Conservation (phyloP, 2,329 filamentous ascomycete genomes). For the Hirsutella minnesotensis region DNA sequence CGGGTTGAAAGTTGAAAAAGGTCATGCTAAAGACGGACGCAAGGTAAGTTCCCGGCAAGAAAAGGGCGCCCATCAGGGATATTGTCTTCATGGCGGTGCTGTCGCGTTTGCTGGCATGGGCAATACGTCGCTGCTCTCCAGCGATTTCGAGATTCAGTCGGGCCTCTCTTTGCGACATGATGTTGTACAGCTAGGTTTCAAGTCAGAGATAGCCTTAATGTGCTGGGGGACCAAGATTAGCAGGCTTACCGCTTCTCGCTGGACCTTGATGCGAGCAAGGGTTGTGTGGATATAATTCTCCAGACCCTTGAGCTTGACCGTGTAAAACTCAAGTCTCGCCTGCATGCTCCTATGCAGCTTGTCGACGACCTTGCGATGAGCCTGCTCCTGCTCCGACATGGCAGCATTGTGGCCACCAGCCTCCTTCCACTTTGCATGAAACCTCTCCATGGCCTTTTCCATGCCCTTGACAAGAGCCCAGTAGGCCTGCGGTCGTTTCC, state of each 20-base stretch:
- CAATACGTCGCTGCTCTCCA: constrained; percentile 45
- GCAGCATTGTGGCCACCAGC: constrained; percentile 6
- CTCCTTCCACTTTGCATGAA: constrained; percentile 17
- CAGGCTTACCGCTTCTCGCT: constrained; percentile 48
- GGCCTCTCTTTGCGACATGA: constrained; percentile 53
- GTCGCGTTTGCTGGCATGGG: constrained; percentile 48
- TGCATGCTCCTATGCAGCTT: constrained; percentile 40
- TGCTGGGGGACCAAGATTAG: constrained; percentile 4
- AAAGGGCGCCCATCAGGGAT: constrained; percentile 50
- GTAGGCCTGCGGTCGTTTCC: constrained; percentile 52
- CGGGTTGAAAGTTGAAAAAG: constrained; percentile 49
- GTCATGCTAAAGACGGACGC: constrained; percentile 55
- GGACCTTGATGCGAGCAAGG: constrained; percentile 47
- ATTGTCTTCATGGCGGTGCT: constrained; percentile 55
- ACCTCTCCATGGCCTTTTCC: constrained; percentile 33
- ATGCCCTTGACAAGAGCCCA: constrained; percentile 39
- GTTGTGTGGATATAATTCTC: constrained; percentile 53
- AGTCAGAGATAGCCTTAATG: background rate
- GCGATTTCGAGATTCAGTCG: constrained; percentile 53
- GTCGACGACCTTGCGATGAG: constrained; percentile 21
- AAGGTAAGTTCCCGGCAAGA: constrained; percentile 50
- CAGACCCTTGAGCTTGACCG: constrained; percentile 46
- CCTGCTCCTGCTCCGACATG: constrained; percentile 12
- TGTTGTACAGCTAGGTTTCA: constrained; percentile 44
- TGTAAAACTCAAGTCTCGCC: constrained; percentile 46